A percentile compares a stretch with the other conserved stretches of the same genome.
phyloP scores from a whole-genome alignment of 306 rosid species.

The Vigna trinervia region DNA sequence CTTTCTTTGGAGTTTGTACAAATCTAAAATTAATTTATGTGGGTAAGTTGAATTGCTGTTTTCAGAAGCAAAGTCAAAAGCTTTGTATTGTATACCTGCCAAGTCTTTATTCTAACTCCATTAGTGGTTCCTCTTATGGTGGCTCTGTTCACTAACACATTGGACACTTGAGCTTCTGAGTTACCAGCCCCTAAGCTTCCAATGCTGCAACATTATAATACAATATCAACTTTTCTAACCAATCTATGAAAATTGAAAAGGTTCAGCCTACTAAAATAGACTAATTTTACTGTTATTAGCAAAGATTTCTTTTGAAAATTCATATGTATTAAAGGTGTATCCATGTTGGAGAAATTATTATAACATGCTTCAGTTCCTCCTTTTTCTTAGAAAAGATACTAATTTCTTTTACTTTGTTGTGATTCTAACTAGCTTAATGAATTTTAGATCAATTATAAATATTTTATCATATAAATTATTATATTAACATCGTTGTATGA shows the following conservation, averaged over 20 bases:
- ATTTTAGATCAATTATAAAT: no score
- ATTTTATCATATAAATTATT: no score
- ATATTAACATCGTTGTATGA: not conserved
- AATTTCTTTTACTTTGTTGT: no score
- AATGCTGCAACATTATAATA: conserved; percentile 56
- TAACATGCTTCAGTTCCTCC: no score
- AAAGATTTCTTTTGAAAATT: no score
- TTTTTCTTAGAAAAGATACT: no score
- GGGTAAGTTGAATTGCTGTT: not conserved
- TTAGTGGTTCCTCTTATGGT: conserved; percentile 68
- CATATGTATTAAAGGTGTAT: no score
- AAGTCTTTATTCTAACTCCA: conserved; percentile 91
- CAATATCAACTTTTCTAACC: not conserved
- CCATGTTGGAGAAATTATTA: no score
- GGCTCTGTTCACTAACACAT: conserved; percentile 67
- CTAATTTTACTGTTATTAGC: no score
- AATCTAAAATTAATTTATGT: not conserved
- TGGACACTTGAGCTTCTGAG: conserved; percentile 68
- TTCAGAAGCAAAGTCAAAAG: not conserved
- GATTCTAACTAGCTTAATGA: no score
- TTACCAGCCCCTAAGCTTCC: conserved; percentile 80
- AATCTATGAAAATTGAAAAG: conserved; percentile 1
- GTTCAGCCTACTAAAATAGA: no score
- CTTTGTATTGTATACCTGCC: conserved; percentile 63
- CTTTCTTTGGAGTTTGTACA: not conserved